Base-by-base conservation (phyloP, 345 rosid species). In the Arabidopsis arenosa region DNA sequence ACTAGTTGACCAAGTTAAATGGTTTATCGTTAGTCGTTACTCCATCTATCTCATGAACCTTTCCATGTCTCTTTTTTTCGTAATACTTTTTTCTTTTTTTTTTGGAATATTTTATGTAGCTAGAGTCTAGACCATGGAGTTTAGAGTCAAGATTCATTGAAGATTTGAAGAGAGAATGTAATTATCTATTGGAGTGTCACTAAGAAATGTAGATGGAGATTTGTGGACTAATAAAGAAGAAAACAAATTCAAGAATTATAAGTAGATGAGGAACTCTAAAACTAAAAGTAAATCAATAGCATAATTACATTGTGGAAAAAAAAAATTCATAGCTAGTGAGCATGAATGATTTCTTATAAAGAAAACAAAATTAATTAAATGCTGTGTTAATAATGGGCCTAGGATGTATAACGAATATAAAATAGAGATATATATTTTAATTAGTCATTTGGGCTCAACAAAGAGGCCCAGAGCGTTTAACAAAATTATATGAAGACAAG, bases 1-100 rank as follows among this genome's bases (percentile, higher is more conserved):
- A 60, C 64, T 17, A 18, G 14, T 37, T 37, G 64, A 60, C 64
- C 45, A 60, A n/a, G n/a, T 59, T 59, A 10, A 36, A 36, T 17
- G 45, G 45, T 6, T 59, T 36, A 59, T 33, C 26, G 23, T 33
- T 4, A 14, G 36, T 33, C 26, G 23, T 33, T 4, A 14, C 39
- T 58, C 3, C 17, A 21, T 23, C 26, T 23, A 23, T 66, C 48
- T 36, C 21, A 14, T 36, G 8, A 36, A 18, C 5, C 7, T 8
- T 54, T 3, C 30, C 3, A 28, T 18, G 56, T 17, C 70, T 49
- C 15, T 15, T 49, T 33, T 33, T 39, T 35, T 35, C 10, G 8
- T 64, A 30, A 35, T 63, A 44, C 9, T 14, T 28, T 4, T 44
- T 28, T 63, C 5, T 33, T 66, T 9, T 33, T 33, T 66, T 9